phyloP scores from a whole-genome alignment of 2,329 filamentous ascomycete species.

The Verticillium nubilum region DNA sequence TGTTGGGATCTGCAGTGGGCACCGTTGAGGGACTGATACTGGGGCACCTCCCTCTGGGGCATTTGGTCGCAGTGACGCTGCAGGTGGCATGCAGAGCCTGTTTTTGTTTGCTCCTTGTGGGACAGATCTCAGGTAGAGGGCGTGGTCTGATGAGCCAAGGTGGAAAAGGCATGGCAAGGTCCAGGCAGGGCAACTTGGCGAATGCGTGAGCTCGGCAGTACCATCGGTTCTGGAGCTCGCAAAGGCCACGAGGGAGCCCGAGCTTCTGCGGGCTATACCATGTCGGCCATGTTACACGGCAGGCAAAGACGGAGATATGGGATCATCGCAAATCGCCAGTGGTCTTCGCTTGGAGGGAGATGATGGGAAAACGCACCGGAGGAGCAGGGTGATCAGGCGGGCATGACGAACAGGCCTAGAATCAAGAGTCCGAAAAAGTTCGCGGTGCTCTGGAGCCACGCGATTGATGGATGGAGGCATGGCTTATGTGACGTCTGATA shows the following conservation, averaged over 20 bases:
- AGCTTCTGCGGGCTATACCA: neutral
- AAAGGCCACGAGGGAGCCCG: neutral
- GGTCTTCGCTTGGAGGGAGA: neutral
- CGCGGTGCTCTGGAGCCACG: neutral
- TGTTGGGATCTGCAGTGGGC: neutral
- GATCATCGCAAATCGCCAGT: neutral
- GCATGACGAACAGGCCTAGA: neutral
- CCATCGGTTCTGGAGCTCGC: neutral
- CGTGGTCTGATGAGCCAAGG: neutral
- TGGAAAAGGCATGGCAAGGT: neutral
- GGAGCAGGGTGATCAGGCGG: neutral
- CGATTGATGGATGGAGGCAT: neutral
- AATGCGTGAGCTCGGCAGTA: neutral
- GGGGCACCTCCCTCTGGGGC: neutral
- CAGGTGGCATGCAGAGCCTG: neutral
- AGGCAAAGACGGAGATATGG: neutral
- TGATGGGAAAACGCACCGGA: neutral
- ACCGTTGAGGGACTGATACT: neutral
- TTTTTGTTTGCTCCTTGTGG: neutral
- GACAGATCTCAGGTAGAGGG: neutral
- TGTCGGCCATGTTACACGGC: neutral
- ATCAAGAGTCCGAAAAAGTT: neutral
- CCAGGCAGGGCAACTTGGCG: neutral
- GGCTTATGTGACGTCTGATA: neutral
- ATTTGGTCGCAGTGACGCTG: neutral